Percentiles rank a stretch among this genome's conserved stretches.
phyloP scores from a whole-genome alignment of 2,329 filamentous ascomycete species.

The Diplodia sapinea region DNA sequence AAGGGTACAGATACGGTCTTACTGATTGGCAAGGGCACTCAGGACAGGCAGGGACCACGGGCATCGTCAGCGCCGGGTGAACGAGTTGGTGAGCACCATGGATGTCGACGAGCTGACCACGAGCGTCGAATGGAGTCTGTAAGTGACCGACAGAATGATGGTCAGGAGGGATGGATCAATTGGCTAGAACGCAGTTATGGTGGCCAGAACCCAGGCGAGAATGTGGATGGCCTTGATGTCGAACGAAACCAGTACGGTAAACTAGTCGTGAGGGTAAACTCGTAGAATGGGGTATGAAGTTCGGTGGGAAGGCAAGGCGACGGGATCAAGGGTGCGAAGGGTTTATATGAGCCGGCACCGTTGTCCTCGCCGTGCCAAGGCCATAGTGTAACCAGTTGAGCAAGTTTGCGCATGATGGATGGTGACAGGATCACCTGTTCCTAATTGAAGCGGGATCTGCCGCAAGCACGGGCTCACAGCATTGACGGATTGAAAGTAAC shows the following conservation, averaged over 20 bases:
- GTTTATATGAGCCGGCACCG: neutral
- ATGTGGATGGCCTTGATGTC: neutral
- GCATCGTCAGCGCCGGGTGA: neutral
- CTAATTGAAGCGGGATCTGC: neutral
- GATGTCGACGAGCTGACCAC: neutral
- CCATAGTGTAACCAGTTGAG: neutral
- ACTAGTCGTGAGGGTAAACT: too few species aligned
- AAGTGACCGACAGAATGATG: neutral
- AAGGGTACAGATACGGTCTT: neutral
- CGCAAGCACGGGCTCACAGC: neutral
- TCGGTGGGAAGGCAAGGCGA: neutral
- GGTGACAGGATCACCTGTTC: neutral
- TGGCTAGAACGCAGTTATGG: neutral
- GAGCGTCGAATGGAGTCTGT: neutral
- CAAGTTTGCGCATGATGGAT: conserved; percentile 22
- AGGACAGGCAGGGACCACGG: conserved; percentile 26
- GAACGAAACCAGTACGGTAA: neutral
- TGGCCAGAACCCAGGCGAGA: neutral
- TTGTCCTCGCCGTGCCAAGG: neutral
- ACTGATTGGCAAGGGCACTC: conserved; percentile 27
- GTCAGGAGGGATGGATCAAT: neutral
- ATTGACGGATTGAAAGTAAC: neutral
- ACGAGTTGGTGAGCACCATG: neutral
- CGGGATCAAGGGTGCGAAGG: neutral
- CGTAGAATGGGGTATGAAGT: neutral